A percentile compares a stretch with the other conserved stretches of the same genome.
These are phyloP conservation scores for Pluteus cervinus DNA, from an alignment of 768 basidiomycete species.

Conservation along the genomic window DNA sequence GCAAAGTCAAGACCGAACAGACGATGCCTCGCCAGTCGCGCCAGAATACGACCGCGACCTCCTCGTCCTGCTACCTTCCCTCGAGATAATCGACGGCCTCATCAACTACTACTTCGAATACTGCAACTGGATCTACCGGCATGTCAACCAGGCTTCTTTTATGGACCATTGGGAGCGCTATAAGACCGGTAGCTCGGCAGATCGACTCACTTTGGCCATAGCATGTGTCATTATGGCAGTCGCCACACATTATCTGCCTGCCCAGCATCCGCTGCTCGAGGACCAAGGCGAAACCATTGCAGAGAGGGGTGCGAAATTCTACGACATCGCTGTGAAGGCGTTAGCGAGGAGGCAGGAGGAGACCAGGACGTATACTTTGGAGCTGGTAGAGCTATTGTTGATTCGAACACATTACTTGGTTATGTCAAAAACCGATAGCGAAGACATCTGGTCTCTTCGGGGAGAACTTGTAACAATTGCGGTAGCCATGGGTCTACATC, in stretches of 20 bases:
- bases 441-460: conserved; percentile 74
- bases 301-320: conserved; percentile 60
- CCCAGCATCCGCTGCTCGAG: conserved; percentile 55
- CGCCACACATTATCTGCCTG: conserved; percentile 66
- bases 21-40: conserved; percentile 36
- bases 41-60: conserved; percentile 71
- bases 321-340: conserved; percentile 60
- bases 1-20: conserved; percentile 41
- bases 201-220: conserved; percentile 65
- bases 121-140: conserved; percentile 84
- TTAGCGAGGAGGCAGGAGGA: conserved; percentile 59
- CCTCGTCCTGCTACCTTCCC: conserved; percentile 54
- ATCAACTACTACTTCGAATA: conserved; percentile 78
- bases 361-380: conserved; percentile 55
- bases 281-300: conserved; percentile 45
- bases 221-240: conserved; percentile 73
- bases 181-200: conserved; percentile 58
- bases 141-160: conserved; percentile 63
- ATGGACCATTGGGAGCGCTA: conserved; percentile 64
- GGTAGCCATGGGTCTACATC: conserved; percentile 80
- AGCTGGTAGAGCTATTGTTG: conserved; percentile 71
- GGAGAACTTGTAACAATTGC: conserved; percentile 72
- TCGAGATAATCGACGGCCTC: conserved; percentile 67
- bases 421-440: conserved; percentile 67
- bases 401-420: conserved; percentile 68